phyloP scores from a whole-genome alignment of 768 basidiomycete species.

The Mycena indigotica region DNA sequence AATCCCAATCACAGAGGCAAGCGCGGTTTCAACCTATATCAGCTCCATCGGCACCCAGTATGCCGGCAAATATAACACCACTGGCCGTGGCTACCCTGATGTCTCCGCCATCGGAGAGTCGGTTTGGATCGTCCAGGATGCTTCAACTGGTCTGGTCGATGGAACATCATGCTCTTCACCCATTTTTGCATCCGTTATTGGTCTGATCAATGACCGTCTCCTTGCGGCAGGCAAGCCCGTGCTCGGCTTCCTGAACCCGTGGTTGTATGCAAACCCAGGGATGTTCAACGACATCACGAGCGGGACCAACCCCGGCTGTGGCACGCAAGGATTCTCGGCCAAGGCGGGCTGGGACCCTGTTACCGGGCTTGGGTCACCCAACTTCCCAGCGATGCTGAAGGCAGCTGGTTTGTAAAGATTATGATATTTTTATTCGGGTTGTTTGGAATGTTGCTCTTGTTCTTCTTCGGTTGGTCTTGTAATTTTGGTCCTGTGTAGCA shows the following conservation, averaged over 20 bases:
- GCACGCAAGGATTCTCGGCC: slow-evolving; percentile 39
- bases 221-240: slow-evolving; percentile 34
- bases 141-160: slow-evolving; percentile 22
- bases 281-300: slow-evolving; percentile 45
- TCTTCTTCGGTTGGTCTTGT: no score
- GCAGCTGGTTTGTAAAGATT: slow-evolving; percentile 14
- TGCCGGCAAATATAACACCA: slow-evolving; percentile 16
- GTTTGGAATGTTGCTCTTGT: no score
- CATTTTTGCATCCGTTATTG: slow-evolving; percentile 47
- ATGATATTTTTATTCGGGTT: no score
- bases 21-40: slow-evolving; percentile 22
- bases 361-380: slow-evolving; percentile 24
- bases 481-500: no score
- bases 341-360: slow-evolving; percentile 37
- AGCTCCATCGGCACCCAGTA: slow-evolving; percentile 19
- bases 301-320: slow-evolving; percentile 48
- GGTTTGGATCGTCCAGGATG: slow-evolving; percentile 28
- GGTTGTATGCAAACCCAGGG: slow-evolving; percentile 41
- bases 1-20: neutral
- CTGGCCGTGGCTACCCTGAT: slow-evolving; percentile 39
- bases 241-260: slow-evolving; percentile 26
- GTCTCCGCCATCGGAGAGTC: slow-evolving; percentile 44
- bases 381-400: slow-evolving; percentile 29
- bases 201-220: slow-evolving; percentile 48
- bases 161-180: slow-evolving; percentile 56